These are phyloP conservation scores for Boletus sp. DNA, from an alignment of 768 basidiomycete genomes.

Conservation along the genomic window DNA sequence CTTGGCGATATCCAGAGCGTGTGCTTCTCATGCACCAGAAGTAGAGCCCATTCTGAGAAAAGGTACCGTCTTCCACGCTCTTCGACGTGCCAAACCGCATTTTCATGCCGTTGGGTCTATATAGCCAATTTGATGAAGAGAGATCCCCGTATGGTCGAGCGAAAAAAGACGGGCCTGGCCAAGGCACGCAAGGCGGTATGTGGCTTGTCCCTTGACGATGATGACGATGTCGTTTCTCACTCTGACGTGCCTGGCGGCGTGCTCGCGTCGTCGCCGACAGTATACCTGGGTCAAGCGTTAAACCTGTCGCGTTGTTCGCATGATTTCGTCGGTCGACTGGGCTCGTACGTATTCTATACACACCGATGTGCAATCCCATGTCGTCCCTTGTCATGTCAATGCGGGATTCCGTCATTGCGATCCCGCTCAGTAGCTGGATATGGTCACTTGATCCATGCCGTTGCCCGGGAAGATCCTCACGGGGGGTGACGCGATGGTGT, in stretches of 20 bases:
- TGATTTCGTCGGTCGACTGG: background rate
- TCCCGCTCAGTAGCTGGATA: no score
- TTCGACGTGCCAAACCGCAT: no score
- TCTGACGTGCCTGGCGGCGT: background rate
- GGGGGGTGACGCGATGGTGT: background rate
- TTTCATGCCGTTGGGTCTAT: background rate
- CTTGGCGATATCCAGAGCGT: constrained; percentile 70
- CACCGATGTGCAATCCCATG: background rate
- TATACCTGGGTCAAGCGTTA: constrained; percentile 97
- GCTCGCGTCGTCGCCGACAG: constrained; percentile 36
- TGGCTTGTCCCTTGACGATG: constrained; percentile 15
- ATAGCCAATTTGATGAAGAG: constrained; percentile 84
- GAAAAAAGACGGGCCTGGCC: constrained; percentile 91
- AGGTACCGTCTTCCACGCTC: constrained; percentile 41
- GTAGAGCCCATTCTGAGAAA: constrained; percentile 62
- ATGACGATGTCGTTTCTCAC: background rate
- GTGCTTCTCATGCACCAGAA: constrained; percentile 67
- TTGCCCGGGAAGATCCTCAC: background rate
- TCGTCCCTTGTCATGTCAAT: background rate
- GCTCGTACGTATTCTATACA: background rate
- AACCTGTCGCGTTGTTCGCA: constrained; percentile 16
- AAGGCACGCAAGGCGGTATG: constrained; percentile 91
- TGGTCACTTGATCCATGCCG: no score
- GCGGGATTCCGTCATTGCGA: background rate
- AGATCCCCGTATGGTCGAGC: constrained; percentile 97